These are phyloP conservation scores for Rhazya stricta DNA, from an alignment of 257 asterid species.

Conservation along the genomic window DNA sequence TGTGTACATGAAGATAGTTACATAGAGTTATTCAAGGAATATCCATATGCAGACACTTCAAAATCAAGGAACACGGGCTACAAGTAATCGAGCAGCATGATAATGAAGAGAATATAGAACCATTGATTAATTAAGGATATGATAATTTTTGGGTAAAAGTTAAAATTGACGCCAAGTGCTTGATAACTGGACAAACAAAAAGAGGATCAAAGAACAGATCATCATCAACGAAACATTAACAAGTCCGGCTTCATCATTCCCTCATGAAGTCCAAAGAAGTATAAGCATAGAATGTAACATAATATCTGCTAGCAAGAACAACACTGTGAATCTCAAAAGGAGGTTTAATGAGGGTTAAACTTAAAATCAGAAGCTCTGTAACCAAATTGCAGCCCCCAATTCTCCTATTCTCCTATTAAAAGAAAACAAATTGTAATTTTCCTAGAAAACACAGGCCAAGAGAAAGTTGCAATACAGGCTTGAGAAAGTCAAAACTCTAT, in stretches of 20 bases:
- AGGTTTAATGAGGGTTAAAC: not conserved
- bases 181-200: not conserved
- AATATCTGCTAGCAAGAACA: not conserved
- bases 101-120: not conserved
- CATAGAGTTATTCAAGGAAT: constrained; percentile 15
- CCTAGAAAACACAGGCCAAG: too few species aligned
- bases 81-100: not conserved
- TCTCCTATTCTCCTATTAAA: too few species aligned
- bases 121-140: not conserved
- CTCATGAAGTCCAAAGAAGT: not conserved
- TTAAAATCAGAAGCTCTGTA: too few species aligned
- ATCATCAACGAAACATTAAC: too few species aligned
- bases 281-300: not conserved
- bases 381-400: too few species aligned
- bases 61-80: constrained; percentile 7
- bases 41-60: not conserved
- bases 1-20: constrained; percentile 30
- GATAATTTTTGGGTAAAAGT: not conserved
- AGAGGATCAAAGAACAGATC: not conserved
- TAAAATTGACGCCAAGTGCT: not conserved
- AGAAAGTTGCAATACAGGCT: too few species aligned
- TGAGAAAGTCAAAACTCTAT: too few species aligned
- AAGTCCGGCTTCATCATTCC: not conserved
- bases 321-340: not conserved
- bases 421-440: too few species aligned